Evolutionary conservation across 179 eudicot genomes (phyloP).

Genomic region (Sideroxylon spinosum): DNA sequence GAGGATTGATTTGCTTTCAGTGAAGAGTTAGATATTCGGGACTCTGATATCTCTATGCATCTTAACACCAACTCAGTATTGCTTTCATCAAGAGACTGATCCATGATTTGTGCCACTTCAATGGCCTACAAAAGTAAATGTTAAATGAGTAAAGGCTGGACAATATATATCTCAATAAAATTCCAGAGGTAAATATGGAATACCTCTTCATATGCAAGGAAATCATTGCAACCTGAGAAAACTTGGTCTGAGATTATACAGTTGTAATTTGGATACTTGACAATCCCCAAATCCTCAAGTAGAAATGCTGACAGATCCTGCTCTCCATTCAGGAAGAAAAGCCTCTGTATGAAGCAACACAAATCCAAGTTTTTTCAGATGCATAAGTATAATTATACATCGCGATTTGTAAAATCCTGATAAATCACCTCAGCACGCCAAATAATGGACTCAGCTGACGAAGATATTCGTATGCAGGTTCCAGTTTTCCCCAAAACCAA

Average conservation of each 20-base stretch:
- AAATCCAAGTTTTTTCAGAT: slow-evolving; percentile 12
- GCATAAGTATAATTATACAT: neutral
- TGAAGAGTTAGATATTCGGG: slow-evolving; percentile 39
- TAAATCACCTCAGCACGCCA: slow-evolving; percentile 87
- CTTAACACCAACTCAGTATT: slow-evolving; percentile 44
- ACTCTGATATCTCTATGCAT: slow-evolving; percentile 62
- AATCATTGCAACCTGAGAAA: slow-evolving; percentile 46
- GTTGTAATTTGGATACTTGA: slow-evolving; percentile 76
- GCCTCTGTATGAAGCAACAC: slow-evolving; percentile 56
- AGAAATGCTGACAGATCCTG: slow-evolving; percentile 84
- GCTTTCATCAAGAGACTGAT: slow-evolving; percentile 71
- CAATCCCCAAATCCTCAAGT: slow-evolving; percentile 74
- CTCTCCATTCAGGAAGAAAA: slow-evolving; percentile 86
- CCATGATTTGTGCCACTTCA: slow-evolving; percentile 89
- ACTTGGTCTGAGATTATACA: slow-evolving; percentile 53
- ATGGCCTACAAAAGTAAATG: slow-evolving; percentile 49
- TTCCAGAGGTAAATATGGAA: neutral
- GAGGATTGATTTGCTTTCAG: slow-evolving; percentile 22
- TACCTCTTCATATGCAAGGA: slow-evolving; percentile 96
- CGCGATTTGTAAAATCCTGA: slow-evolving; percentile 1
- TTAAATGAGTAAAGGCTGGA: slow-evolving; percentile 18
- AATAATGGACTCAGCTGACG: slow-evolving; percentile 59
- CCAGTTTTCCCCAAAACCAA: slow-evolving; percentile 54
- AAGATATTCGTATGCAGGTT: slow-evolving; percentile 55
- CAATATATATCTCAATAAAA: neutral